phyloP scores from a whole-genome alignment of 257 asterid species.

The Solanum pinnatisectum region DNA sequence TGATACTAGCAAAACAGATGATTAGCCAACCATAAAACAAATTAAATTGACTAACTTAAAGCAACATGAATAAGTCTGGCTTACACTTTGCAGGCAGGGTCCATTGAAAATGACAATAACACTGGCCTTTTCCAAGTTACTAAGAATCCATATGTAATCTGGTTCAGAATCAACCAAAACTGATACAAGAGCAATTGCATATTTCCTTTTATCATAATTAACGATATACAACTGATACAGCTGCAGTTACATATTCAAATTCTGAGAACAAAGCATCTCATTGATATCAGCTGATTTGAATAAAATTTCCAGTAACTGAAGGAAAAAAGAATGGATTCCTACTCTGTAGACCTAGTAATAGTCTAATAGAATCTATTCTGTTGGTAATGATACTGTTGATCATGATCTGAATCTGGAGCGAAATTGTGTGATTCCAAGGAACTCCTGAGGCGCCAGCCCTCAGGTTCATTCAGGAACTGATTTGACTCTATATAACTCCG shows the following conservation, averaged over 20 bases:
- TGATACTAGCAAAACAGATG: neutral
- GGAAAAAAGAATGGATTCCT: neutral
- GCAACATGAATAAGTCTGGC: neutral
- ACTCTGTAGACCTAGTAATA: neutral
- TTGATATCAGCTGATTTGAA: neutral
- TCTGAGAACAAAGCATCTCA: neutral
- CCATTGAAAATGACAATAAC: neutral
- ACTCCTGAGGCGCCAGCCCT: slow-evolving; percentile 42
- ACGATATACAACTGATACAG: neutral
- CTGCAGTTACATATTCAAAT: neutral
- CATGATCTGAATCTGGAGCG: neutral
- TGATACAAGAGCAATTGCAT: neutral
- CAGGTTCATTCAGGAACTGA: slow-evolving; percentile 52
- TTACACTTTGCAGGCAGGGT: neutral
- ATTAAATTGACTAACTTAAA: neutral
- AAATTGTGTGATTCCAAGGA: slow-evolving; percentile 26
- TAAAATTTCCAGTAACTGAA: neutral
- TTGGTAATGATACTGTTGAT: neutral
- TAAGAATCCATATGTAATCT: neutral
- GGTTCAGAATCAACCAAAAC: neutral
- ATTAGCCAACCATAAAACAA: neutral
- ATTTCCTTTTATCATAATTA: neutral
- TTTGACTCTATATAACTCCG: slow-evolving; percentile 45
- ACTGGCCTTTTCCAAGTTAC: neutral
- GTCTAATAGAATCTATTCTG: neutral